Evolutionary conservation across 2,329 filamentous ascomycete genomes (phyloP).

Genomic region (Helotiales sp.): DNA sequence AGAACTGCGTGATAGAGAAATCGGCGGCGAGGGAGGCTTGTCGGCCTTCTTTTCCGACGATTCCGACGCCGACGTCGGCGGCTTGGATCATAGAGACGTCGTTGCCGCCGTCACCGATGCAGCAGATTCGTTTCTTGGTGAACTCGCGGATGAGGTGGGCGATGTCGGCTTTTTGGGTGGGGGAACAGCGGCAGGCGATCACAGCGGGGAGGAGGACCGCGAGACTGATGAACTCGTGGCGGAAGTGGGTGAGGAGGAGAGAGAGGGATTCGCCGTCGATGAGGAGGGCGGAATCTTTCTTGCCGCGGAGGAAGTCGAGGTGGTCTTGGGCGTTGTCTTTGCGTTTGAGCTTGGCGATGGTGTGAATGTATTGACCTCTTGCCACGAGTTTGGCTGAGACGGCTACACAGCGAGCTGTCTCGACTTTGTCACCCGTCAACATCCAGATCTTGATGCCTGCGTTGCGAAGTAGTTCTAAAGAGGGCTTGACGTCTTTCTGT

Average conservation of each 20-base stretch:
- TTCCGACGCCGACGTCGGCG: slow-evolving; percentile 95
- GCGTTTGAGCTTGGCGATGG: slow-evolving; percentile 81
- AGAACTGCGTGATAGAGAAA: slow-evolving; percentile 95
- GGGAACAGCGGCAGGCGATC: slow-evolving; percentile 94
- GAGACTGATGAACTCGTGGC: slow-evolving; percentile 82
- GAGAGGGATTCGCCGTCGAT: slow-evolving; percentile 93
- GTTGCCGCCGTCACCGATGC: slow-evolving; percentile 97
- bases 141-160: slow-evolving; percentile 87
- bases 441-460: slow-evolving; percentile 99
- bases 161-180: slow-evolving; percentile 94
- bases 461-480: slow-evolving; percentile 91
- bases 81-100: slow-evolving; percentile 99
- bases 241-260: slow-evolving; percentile 82
- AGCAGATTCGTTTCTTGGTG: slow-evolving; percentile 95
- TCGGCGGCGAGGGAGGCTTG: slow-evolving; percentile 95
- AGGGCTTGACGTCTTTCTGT: slow-evolving; percentile 93
- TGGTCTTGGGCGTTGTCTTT: slow-evolving; percentile 87
- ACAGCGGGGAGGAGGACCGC: slow-evolving; percentile 90
- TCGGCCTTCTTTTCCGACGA: slow-evolving; percentile 95
- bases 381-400: slow-evolving; percentile 94
- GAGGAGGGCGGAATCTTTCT: slow-evolving; percentile 84
- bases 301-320: slow-evolving; percentile 85
- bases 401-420: slow-evolving; percentile 95
- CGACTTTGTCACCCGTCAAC: slow-evolving; percentile 98
- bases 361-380: slow-evolving; percentile 94